Percentiles rank a stretch among this genome's conserved stretches.
Conservation (phyloP, 352 stramenopile genomes). For the Pythium phragmiticola region DNA sequence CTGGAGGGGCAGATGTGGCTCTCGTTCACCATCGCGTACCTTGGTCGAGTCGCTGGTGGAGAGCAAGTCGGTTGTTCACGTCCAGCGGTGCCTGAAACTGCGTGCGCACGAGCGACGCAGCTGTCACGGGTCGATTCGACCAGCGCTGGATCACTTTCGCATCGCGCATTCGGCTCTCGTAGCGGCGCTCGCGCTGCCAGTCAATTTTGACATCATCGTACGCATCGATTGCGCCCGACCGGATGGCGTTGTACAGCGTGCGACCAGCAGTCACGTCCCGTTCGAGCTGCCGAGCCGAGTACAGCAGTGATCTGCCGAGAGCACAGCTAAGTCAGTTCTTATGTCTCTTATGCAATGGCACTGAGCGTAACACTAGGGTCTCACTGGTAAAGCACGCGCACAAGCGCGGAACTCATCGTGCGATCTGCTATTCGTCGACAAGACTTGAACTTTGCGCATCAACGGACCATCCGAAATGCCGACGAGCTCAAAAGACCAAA, state of each 20-base stretch:
- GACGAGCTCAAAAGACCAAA: slow-evolving; percentile 23
- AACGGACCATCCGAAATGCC: slow-evolving; percentile 21
- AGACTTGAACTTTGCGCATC: slow-evolving; percentile 31
- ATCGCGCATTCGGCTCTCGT: slow-evolving; percentile 52
- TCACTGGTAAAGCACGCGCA: slow-evolving; percentile 46
- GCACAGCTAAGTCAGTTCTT: neutral
- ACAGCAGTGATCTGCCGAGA: slow-evolving; percentile 42
- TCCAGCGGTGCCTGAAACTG: slow-evolving; percentile 48
- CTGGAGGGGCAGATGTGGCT: neutral
- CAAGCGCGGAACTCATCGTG: slow-evolving; percentile 30
- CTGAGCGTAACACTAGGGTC: neutral
- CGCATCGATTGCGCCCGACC: slow-evolving; percentile 58
- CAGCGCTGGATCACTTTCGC: slow-evolving; percentile 39
- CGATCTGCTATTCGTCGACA: slow-evolving; percentile 9
- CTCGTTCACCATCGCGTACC: slow-evolving; percentile 22
- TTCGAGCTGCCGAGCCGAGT: slow-evolving; percentile 56
- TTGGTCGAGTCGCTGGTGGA: slow-evolving; percentile 52
- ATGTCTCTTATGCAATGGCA: neutral
- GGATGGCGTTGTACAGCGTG: slow-evolving; percentile 64
- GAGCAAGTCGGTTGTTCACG: slow-evolving; percentile 21
- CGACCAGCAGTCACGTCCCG: slow-evolving; percentile 40
- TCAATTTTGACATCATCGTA: slow-evolving; percentile 67
- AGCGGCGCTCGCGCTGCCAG: slow-evolving; percentile 72
- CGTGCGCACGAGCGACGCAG: slow-evolving; percentile 44
- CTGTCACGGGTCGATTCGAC: slow-evolving; percentile 29